Conservation (phyloP, 23 red algal species). For the Agarophyton chilense region DNA sequence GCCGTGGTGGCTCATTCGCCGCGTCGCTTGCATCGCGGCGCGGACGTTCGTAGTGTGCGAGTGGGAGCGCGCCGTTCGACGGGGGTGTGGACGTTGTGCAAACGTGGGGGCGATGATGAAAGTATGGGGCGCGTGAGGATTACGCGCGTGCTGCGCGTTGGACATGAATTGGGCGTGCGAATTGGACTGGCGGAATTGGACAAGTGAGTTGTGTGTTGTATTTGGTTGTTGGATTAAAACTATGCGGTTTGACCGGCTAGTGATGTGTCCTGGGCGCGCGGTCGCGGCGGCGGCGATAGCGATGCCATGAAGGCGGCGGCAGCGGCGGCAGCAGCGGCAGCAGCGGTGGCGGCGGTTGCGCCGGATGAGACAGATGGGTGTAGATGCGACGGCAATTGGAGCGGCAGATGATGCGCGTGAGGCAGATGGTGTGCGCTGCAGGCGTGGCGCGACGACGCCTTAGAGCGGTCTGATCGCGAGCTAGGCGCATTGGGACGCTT, state of each 20-base stretch:
- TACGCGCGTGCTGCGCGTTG: not conserved
- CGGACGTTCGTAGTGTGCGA: not conserved
- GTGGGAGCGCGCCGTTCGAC: not conserved
- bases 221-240: no score
- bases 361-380: no score
- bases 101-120: not conserved
- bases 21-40: not conserved
- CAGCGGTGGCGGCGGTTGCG: no score
- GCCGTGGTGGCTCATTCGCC: not conserved
- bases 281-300: not conserved
- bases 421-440: no score
- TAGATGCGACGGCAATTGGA: no score
- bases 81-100: slow-evolving; percentile 4
- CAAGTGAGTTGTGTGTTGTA: no score
- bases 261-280: not conserved
- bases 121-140: not conserved
- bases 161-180: not conserved
- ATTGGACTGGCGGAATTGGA: no score
- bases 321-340: not conserved
- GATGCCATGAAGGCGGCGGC: not conserved
- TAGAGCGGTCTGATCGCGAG: not conserved
- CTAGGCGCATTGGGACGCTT: no score
- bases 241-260: not conserved
- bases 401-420: no score
- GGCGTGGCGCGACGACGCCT: not conserved